Evolutionary conservation across 2,329 filamentous ascomycete genomes (phyloP).

Genomic region (Trichoderma citrinoviride): DNA sequence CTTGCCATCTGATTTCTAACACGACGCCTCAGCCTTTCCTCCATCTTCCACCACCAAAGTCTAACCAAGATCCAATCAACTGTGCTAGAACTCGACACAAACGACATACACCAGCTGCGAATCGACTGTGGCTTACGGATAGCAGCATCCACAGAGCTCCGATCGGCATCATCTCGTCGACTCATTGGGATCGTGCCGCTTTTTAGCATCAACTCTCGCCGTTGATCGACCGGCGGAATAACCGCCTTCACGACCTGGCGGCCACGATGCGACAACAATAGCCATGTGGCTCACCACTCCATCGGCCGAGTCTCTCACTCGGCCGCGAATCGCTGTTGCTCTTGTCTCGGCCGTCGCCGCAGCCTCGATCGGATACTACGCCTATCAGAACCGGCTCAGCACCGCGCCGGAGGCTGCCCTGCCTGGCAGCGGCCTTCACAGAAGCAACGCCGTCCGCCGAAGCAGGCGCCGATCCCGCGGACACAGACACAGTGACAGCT

Average conservation of each 20-base stretch:
- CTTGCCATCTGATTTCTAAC: slow-evolving; percentile 9
- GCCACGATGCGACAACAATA: slow-evolving; percentile 37
- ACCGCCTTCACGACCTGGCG: slow-evolving; percentile 6
- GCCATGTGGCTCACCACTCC: slow-evolving; percentile 49
- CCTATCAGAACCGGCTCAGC: slow-evolving; percentile 45
- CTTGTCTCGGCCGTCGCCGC: slow-evolving; percentile 55
- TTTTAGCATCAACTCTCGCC: not conserved
- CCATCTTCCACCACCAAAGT: not conserved
- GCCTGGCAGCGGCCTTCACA: slow-evolving; percentile 48
- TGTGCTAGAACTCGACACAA: too few species aligned
- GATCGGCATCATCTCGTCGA: not conserved
- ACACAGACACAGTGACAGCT: slow-evolving; percentile 42
- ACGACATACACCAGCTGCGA: too few species aligned
- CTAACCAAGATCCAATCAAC: too few species aligned
- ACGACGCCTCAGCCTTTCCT: not conserved
- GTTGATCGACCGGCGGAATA: not conserved
- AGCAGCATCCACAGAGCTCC: not conserved
- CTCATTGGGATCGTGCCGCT: not conserved
- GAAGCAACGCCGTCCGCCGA: slow-evolving; percentile 66
- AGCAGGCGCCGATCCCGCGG: slow-evolving; percentile 39
- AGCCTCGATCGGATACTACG: slow-evolving; percentile 56
- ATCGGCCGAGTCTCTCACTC: slow-evolving; percentile 54
- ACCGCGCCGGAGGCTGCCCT: slow-evolving; percentile 25
- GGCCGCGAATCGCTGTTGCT: slow-evolving; percentile 55
- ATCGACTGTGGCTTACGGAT: too few species aligned